Evolutionary conservation across 352 stramenopile species (phyloP), one percentile per base, ranked within the genome.

Genomic region (Globisporangium uncinulatum): DNA sequence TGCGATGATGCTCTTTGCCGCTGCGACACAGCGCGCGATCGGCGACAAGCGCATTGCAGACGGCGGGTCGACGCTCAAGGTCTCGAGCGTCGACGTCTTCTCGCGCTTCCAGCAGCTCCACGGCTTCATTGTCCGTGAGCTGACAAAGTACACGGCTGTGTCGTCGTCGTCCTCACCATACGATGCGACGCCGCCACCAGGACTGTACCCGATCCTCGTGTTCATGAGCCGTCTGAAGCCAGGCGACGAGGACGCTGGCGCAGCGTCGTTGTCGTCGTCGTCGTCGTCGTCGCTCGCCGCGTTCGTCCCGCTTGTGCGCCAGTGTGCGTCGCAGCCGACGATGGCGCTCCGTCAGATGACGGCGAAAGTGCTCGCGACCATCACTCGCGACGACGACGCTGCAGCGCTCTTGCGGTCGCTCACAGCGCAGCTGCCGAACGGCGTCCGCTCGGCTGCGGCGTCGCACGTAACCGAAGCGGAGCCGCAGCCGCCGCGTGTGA

Each of bases 1-100:
- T 39, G 79, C 85, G 1, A 97, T 96, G 87, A 97, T 97, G 89
- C 77, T 97, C 43, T 96, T 96, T 49, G 79, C 85, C 3, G 87
- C 87, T 0, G 73, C 80, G 3, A 88, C 81, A 1, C 83, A 93
- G 60, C 79, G 86, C 47, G 83, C 79, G 20, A 77, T 95, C 44
- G 83, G 82, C 47, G 83, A 94, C 58, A 93, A 95, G 57, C 80
- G 86, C 32, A 83, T 93, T 57, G 83, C 83, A 11, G 86, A 94
- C 51, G 81, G 81, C 21, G 74, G 74, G 29, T 82, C 71, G 7
- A 54, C 62, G n/a, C 61, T 79, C 56, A 81, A 85, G 44, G 73
- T 94, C n/a, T 60, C 81, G 14, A 83, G 78, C 44, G 62, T 69
- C 17, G 80, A 92, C 37, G 80, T 95, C 2, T 94, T 95, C 57